Base-by-base conservation (phyloP, 306 rosid species). In the Morella rubra region DNA sequence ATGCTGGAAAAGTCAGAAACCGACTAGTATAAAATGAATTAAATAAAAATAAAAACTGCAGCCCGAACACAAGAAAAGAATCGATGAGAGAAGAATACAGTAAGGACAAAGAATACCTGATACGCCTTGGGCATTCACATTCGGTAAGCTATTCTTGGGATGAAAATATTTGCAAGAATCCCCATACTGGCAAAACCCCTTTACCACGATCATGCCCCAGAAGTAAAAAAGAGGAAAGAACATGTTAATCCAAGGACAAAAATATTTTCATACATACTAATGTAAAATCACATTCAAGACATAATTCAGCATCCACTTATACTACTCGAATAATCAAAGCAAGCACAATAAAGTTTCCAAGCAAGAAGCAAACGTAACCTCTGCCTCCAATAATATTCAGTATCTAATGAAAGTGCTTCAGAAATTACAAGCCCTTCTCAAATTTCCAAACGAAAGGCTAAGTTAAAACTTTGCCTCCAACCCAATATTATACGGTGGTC, bases 91-190 rank as follows among this genome's bases (percentile, higher is more conserved):
- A 45, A 50, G 13, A 74, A 41, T 5, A 15, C 11, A 19, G 20
- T 37, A 56, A 18, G 77, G 19, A 44, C 18, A 27, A 55, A 20
- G 4, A 15, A 54, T 79, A 82, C 88, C 86, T 62, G 83, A 56
- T 40, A 59, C 60, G 37, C 53, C 76, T 75, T 69, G 84, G 45
- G 69, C 32, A 71, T 56, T 75, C 37, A 69, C 73, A 77, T 81
- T 72, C 77, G 72, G 81, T 44, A 73, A 54, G 14, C 22, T 58
- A 70, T 77, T 86, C 44, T 79, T 82, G 22, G 90, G 88, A 71
- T 87, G 90, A 66, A 81, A 69, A 55, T 87, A 87, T 19, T 66
- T 84, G 41, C 88, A 87, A 72, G 88, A 82, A 84, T 87, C 90
- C 32, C 90, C 90, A 47, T 79, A 84, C 58, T 72, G 86, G 77